Conservation (phyloP, 2,329 filamentous ascomycete genomes). For the Fusarium abutilonis region DNA sequence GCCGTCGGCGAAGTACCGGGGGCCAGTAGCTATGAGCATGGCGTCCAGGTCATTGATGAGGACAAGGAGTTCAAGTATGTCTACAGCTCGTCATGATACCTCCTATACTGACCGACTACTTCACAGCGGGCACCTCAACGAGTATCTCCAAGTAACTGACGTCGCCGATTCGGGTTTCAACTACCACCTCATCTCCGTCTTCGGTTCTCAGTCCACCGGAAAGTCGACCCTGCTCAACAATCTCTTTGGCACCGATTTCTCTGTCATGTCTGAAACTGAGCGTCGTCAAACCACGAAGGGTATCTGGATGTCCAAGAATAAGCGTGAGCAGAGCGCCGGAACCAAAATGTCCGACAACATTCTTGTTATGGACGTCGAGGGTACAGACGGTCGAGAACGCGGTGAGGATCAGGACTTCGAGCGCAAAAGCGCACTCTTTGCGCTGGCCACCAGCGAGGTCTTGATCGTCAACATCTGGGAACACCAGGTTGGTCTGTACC, state of each 20-base stretch:
- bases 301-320: constrained; percentile 99
- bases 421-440: constrained; percentile 96
- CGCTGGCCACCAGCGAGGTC: constrained; percentile 95
- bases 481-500: constrained; percentile 96
- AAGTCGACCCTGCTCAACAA: constrained; percentile 97
- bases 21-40: constrained; percentile 82
- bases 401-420: constrained; percentile 99
- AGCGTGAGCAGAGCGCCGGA: constrained; percentile 64
- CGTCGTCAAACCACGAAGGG: constrained; percentile 97
- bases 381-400: constrained; percentile 93
- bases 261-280: constrained; percentile 96
- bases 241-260: constrained; percentile 95
- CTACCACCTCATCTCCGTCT: constrained; percentile 98
- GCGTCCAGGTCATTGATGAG: constrained; percentile 91
- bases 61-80: constrained; percentile 96
- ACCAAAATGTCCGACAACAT: constrained; percentile 93
- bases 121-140: constrained; percentile 75
- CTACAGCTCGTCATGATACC: constrained; percentile 23
- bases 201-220: constrained; percentile 97
- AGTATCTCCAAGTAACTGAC: constrained; percentile 82
- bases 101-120: constrained; percentile 24
- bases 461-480: constrained; percentile 99
- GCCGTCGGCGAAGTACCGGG: constrained; percentile 72
- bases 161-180: constrained; percentile 94
- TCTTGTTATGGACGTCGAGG: constrained; percentile 98